Conservation (phyloP, 1,284 basidiomycete species). For the Papiliotrema terrestris region DNA sequence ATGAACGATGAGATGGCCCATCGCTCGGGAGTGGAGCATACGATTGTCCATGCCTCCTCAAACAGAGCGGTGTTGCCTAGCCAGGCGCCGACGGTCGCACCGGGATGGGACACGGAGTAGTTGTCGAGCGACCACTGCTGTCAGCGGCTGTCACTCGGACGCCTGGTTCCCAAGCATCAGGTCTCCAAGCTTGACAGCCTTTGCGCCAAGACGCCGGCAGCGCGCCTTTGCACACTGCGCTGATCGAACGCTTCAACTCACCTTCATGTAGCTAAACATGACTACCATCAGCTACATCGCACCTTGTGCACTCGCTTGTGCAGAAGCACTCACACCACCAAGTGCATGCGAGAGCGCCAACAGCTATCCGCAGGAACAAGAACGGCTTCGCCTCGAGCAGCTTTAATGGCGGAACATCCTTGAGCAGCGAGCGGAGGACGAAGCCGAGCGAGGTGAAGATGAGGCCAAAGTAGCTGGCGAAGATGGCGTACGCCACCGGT, state of each 20-base stretch:
- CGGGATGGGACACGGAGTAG: constrained; percentile 43
- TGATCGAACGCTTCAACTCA: constrained; percentile 32
- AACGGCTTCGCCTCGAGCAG: constrained; percentile 32
- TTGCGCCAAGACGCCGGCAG: neutral
- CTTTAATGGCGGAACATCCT: constrained; percentile 11
- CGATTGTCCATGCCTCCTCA: constrained; percentile 59
- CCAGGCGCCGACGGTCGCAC: constrained; percentile 55
- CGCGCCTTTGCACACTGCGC: too few species aligned
- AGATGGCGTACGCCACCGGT: constrained; percentile 50
- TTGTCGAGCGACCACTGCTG: constrained; percentile 58
- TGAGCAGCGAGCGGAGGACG: constrained; percentile 46
- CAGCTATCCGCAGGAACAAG: constrained; percentile 35
- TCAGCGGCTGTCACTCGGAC: neutral
- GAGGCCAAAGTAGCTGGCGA: constrained; percentile 55
- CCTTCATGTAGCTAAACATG: constrained; percentile 53
- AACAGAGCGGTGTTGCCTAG: constrained; percentile 61
- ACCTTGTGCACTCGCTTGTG: too few species aligned
- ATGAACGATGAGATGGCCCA: constrained; percentile 69
- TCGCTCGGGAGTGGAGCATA: constrained; percentile 53
- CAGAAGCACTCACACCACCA: constrained; percentile 68
- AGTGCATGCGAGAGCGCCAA: constrained; percentile 49
- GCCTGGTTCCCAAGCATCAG: too few species aligned
- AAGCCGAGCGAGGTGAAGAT: constrained; percentile 51
- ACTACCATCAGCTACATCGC: constrained; percentile 14
- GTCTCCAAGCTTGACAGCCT: too few species aligned